Percentiles rank a stretch among this genome's conserved stretches.
Evolutionary conservation across 106 monocot species (phyloP).

Genomic region (Chionographis japonica): DNA sequence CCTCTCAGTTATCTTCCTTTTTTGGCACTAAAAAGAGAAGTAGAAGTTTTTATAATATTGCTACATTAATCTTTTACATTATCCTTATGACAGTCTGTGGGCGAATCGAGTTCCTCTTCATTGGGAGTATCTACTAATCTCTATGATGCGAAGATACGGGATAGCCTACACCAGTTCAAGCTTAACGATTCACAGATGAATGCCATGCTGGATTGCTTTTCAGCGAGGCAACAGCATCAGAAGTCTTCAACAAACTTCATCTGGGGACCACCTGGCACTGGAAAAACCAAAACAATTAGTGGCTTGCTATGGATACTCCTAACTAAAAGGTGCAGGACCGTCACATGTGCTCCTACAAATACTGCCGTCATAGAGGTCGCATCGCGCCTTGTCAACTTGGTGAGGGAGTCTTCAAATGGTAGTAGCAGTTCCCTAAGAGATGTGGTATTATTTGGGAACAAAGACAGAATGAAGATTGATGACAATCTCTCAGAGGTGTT

Average conservation of each 20-base stretch:
- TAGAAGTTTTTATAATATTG: no score
- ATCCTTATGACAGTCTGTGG: no score
- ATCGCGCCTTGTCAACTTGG: slow-evolving; percentile 26
- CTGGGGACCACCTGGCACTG: slow-evolving; percentile 84
- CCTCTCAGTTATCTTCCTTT: no score
- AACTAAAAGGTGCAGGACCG: slow-evolving; percentile 26
- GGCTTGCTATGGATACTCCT: slow-evolving; percentile 30
- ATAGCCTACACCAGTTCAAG: neutral
- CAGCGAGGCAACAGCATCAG: neutral
- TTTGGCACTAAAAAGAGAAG: no score
- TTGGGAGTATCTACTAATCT: neutral
- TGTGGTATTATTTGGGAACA: slow-evolving; percentile 45
- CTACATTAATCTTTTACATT: no score
- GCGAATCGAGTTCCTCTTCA: no score
- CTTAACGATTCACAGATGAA: slow-evolving; percentile 26
- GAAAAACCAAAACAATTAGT: slow-evolving; percentile 60
- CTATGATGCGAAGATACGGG: neutral
- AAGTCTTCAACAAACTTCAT: slow-evolving; percentile 33
- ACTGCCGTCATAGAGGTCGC: slow-evolving; percentile 39
- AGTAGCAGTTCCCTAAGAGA: slow-evolving; percentile 24
- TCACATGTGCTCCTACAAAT: slow-evolving; percentile 77
- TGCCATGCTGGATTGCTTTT: slow-evolving; percentile 21
- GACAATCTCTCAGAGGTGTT: slow-evolving; percentile 40
- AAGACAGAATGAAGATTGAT: slow-evolving; percentile 45
- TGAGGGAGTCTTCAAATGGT: slow-evolving; percentile 7